Evolutionary conservation across 164 flowering plant genomes (phyloP), one percentile per base, ranked within the genome.

Genomic region (Chimonanthus praecox): DNA sequence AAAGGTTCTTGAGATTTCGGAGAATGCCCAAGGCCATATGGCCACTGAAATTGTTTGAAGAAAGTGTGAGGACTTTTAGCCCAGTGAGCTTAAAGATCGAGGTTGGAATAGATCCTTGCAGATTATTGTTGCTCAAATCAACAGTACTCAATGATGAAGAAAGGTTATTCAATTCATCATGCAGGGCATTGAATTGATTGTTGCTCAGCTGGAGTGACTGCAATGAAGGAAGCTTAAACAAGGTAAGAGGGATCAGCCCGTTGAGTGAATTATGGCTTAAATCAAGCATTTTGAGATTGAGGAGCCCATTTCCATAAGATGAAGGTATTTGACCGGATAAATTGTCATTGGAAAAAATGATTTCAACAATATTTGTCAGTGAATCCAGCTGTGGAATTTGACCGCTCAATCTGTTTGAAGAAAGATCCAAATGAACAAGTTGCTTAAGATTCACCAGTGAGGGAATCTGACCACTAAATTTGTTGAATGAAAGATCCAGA

Each of bases 151-250:
- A 58, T 1, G 7, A 11, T 20, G 68, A 13, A 51, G 64, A 78
- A 72, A 15, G 69, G 67, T 47, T 64, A 3, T 63, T 3, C 3
- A 76, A 76, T 18, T 18, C 83, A 15, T 67, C 47, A 7, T 81
- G 33, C 7, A 49, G 76, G n/a, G 82, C 72, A 18, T 21, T 33
- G 9, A 63, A 8, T 21, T 63, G 10, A 9, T 63, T 63, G 43
- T 20, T 10, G 3, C 45, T 20, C 0, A 63, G 66, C 18, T 63
- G 43, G 6, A 21, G 0, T 3, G 11, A 5, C 21, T 63, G 67
- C 46, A 88, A 48, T 3, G 74, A 64, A 60, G 87, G 83, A 7
- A 86, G 76, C 7, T 74, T 46, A 70, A 86, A 83, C 58, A 88
- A 76, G 21, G 82, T 65, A 0, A 71, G 1, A 3, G 89, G 87